A percentile compares a stretch with the other conserved stretches of the same genome.
Conservation (phyloP, 129 eudicot species). For the Rutidosis leptorrhynchoides region DNA sequence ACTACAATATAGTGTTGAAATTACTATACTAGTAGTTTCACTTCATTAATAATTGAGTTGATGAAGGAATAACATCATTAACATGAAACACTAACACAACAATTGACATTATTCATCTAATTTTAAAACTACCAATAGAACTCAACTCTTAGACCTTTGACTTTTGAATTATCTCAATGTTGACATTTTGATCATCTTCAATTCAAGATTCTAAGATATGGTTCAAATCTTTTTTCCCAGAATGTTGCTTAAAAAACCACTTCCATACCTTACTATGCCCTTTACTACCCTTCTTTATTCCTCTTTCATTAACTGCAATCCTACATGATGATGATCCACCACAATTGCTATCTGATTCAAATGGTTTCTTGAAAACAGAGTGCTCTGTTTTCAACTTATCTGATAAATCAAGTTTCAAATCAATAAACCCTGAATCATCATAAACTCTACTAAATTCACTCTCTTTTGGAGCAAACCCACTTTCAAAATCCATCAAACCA, state of each 20-base stretch:
- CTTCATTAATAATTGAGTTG: constrained; percentile 17
- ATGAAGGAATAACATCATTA: constrained; percentile 14
- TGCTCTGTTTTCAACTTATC: constrained; percentile 45
- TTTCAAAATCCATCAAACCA: constrained; percentile 38
- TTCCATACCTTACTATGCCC: constrained; percentile 74
- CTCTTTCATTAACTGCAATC: constrained; percentile 55
- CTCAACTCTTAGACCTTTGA: constrained; percentile 20
- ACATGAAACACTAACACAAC: constrained; percentile 28
- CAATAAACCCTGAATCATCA: constrained; percentile 81
- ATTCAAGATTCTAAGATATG: constrained; percentile 40
- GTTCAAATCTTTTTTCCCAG: constrained; percentile 54
- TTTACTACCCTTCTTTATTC: constrained; percentile 52
- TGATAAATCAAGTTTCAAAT: constrained; percentile 65
- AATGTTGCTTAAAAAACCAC: constrained; percentile 70
- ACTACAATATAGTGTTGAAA: constrained; percentile 24
- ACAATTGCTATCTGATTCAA: background rate
- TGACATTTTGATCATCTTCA: constrained; percentile 20
- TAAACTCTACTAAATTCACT: constrained; percentile 61
- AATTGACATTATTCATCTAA: constrained; percentile 24
- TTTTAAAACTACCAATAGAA: constrained; percentile 22
- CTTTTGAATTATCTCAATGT: constrained; percentile 15
- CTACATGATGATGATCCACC: constrained; percentile 53
- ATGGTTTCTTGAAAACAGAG: constrained; percentile 38
- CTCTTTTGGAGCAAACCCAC: constrained; percentile 55
- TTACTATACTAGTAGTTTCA: constrained; percentile 23